Conservation (phyloP, 257 asterid species). For the Solanum verrucosum region DNA sequence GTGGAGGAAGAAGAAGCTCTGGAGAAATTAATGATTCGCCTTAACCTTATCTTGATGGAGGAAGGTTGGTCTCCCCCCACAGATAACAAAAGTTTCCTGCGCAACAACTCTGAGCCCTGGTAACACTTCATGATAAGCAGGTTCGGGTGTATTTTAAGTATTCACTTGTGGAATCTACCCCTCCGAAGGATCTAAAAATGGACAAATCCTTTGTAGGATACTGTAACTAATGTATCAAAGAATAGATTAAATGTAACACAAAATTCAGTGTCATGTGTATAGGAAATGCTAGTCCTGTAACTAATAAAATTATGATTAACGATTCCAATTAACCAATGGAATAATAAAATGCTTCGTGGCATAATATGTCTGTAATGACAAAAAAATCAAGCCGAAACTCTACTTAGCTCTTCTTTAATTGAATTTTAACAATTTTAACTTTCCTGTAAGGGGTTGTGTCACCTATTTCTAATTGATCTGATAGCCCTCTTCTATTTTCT, state of each 20-base stretch:
- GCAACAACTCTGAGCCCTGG: slow-evolving; percentile 74
- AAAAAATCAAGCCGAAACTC: background rate
- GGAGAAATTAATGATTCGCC: slow-evolving; percentile 49
- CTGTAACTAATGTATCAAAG: background rate
- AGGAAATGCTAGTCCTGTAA: background rate
- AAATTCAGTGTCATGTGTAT: background rate
- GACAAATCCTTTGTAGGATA: background rate
- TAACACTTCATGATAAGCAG: slow-evolving; percentile 2
- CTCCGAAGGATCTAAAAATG: background rate
- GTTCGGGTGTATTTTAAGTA: background rate
- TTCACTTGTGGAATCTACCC: background rate
- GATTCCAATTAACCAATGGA: background rate
- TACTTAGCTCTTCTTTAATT: background rate
- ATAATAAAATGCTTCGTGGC: background rate
- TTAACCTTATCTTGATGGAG: slow-evolving; percentile 67
- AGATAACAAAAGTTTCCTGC: slow-evolving; percentile 33
- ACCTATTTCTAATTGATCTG: background rate
- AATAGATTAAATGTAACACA: background rate
- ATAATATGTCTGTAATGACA: background rate
- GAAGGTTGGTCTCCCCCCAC: slow-evolving; percentile 59
- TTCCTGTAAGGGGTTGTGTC: background rate
- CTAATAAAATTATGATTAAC: background rate
- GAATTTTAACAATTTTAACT: background rate
- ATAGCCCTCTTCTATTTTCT: background rate
- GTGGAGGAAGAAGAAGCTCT: slow-evolving; percentile 59